Evolutionary conservation across 2,329 filamentous ascomycete genomes (phyloP).

Genomic region (Pseudogymnoascus sp.): DNA sequence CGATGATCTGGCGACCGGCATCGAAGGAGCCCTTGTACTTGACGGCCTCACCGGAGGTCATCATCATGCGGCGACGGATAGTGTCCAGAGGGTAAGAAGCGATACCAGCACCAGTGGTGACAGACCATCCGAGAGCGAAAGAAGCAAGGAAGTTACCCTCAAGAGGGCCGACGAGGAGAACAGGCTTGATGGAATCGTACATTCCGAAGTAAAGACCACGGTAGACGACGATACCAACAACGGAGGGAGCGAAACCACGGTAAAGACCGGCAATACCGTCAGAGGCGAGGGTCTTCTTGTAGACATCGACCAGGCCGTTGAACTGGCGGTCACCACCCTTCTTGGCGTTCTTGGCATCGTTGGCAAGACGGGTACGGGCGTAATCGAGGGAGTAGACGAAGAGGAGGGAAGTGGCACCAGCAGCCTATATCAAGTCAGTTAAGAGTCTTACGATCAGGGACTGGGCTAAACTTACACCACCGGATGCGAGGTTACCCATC

Average conservation of each 20-base stretch:
- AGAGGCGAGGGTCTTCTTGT: slow-evolving; percentile 98
- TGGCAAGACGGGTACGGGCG: slow-evolving; percentile 99
- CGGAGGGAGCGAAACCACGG: slow-evolving; percentile 99
- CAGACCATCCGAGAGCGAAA: slow-evolving; percentile 95
- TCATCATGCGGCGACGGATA: slow-evolving; percentile 99
- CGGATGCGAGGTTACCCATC: slow-evolving; percentile 98
- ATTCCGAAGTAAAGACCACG: slow-evolving; percentile 99
- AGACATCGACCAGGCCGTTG: slow-evolving; percentile 99
- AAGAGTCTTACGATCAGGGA: background rate
- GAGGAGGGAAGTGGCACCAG: slow-evolving; percentile 98
- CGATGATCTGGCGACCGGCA: slow-evolving; percentile 91
- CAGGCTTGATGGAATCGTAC: slow-evolving; percentile 99
- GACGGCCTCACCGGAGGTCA: slow-evolving; percentile 95
- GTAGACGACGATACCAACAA: slow-evolving; percentile 99
- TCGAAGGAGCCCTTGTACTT: slow-evolving; percentile 98
- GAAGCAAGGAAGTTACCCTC: slow-evolving; percentile 99
- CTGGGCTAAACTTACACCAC: slow-evolving; percentile 71
- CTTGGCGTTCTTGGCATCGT: slow-evolving; percentile 99
- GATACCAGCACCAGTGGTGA: slow-evolving; percentile 99
- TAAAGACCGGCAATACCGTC: slow-evolving; percentile 99
- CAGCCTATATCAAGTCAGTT: slow-evolving; percentile 50
- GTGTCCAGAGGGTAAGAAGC: slow-evolving; percentile 99
- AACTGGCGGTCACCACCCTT: slow-evolving; percentile 97
- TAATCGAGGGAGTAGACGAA: slow-evolving; percentile 99
- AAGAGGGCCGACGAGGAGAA: slow-evolving; percentile 83